Conservation (phyloP, 495 filamentous ascomycete genomes). For the Tuber calosporum region DNA sequence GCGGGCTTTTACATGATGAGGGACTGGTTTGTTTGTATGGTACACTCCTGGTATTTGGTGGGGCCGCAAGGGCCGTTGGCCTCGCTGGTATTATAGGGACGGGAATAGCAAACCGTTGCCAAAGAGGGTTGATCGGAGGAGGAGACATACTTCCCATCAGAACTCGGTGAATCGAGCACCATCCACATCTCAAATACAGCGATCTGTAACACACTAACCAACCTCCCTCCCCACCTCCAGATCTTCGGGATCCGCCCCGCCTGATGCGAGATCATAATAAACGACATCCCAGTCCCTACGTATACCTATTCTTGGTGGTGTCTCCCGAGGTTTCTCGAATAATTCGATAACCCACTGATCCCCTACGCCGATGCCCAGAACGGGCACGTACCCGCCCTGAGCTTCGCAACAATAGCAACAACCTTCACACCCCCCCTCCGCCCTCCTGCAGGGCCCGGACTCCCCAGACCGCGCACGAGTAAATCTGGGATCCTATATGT, state of each 20-base stretch:
- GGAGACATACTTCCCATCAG: neutral
- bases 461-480: neutral
- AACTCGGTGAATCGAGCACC: neutral
- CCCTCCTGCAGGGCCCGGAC: neutral
- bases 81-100: neutral
- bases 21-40: neutral
- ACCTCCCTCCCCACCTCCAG: neutral
- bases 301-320: too few species aligned
- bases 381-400: neutral
- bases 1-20: neutral
- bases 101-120: neutral
- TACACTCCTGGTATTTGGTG: neutral
- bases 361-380: neutral
- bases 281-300: neutral
- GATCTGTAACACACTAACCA: neutral
- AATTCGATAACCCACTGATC: too few species aligned
- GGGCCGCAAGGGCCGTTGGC: neutral
- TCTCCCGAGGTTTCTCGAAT: too few species aligned
- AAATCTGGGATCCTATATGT: neutral
- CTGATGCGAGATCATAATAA: neutral
- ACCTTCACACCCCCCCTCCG: neutral
- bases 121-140: neutral
- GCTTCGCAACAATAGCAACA: neutral
- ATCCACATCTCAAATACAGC: neutral
- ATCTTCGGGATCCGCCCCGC: neutral